Evolutionary conservation across 352 stramenopile genomes (phyloP).

Genomic region (Globisporangium lucens): DNA sequence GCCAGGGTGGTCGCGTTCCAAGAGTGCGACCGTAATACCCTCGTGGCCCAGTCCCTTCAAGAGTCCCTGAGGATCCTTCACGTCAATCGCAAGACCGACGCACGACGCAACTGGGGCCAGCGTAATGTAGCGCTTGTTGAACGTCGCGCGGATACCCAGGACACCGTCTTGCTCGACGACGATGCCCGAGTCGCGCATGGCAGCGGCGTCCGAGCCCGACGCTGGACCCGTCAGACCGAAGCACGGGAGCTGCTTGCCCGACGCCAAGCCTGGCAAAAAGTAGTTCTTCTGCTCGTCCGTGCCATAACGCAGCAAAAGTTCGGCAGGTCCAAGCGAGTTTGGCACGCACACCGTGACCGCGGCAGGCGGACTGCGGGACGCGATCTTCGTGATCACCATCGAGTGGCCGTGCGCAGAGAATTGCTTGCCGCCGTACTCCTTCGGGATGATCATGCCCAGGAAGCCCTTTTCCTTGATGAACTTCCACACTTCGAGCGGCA

Average conservation of each 20-base stretch:
- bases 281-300: conserved; percentile 96
- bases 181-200: conserved; percentile 93
- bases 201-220: conserved; percentile 94
- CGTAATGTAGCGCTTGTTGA: conserved; percentile 99
- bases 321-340: conserved; percentile 96
- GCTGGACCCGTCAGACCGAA: conserved; percentile 96
- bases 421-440: conserved; percentile 92
- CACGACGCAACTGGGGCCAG: conserved; percentile 96
- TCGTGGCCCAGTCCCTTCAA: conserved; percentile 92
- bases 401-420: conserved; percentile 91
- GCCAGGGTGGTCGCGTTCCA: conserved; percentile 94
- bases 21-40: conserved; percentile 95
- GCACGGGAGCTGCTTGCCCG: conserved; percentile 96
- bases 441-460: conserved; percentile 98
- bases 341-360: conserved; percentile 95
- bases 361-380: conserved; percentile 88
- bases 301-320: conserved; percentile 95
- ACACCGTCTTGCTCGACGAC: conserved; percentile 94
- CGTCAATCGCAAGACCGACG: conserved; percentile 96
- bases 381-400: conserved; percentile 92
- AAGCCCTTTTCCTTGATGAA: conserved; percentile 97
- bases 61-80: conserved; percentile 94
- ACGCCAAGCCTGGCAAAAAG: conserved; percentile 91
- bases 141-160: conserved; percentile 93
- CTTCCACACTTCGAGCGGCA: conserved; percentile 92